Evolutionary conservation across 148 eudicot genomes (phyloP).

Genomic region (Diospyros kaki): DNA sequence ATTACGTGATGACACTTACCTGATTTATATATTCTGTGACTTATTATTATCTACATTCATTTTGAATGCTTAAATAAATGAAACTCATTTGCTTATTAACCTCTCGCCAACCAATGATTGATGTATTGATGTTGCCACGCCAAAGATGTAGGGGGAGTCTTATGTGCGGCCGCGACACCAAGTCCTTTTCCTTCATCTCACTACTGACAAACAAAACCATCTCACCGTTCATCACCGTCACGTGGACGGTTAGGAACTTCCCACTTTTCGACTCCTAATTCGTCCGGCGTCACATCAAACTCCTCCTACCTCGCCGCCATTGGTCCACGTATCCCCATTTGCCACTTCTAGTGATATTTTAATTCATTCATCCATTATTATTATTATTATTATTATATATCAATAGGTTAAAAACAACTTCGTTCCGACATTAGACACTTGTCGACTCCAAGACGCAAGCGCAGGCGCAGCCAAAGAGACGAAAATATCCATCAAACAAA

Average conservation of each 20-base stretch:
- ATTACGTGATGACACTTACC: too few species aligned
- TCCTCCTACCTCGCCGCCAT: slow-evolving; percentile 25
- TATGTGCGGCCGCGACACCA: too few species aligned
- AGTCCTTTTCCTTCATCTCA: too few species aligned
- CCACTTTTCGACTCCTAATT: slow-evolving; percentile 28
- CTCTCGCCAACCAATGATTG: too few species aligned
- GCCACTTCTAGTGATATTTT: neutral
- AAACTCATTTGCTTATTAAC: too few species aligned
- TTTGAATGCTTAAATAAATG: too few species aligned
- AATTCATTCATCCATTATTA: neutral
- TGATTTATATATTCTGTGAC: too few species aligned
- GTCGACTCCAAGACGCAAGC: slow-evolving; percentile 15
- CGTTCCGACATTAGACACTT: slow-evolving; percentile 39
- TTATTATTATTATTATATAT: too few species aligned
- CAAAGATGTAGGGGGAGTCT: too few species aligned
- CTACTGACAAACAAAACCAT: neutral
- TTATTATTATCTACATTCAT: too few species aligned
- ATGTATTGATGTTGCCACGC: too few species aligned
- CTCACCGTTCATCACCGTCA: slow-evolving; percentile 7
- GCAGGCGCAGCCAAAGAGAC: neutral
- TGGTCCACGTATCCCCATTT: slow-evolving; percentile 50
- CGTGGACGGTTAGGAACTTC: slow-evolving; percentile 39
- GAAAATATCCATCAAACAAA: neutral
- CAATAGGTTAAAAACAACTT: neutral
- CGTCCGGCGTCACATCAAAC: slow-evolving; percentile 31